Evolutionary conservation across 169 alveolate species (phyloP).

Genomic region (Sarcocystis neurona): DNA sequence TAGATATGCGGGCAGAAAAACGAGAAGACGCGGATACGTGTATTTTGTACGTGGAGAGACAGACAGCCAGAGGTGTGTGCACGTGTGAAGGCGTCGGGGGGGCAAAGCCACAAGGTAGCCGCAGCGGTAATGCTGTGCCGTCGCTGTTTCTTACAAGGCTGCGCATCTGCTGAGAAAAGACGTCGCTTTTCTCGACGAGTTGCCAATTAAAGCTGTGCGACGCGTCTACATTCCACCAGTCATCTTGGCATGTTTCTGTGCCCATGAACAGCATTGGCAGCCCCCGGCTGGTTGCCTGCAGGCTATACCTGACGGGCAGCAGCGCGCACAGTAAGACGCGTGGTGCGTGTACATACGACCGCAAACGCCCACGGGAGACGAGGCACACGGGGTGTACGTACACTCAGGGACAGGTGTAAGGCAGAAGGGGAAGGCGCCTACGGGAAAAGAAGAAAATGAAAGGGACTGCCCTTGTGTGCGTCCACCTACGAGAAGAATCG

Average conservation of each 20-base stretch:
- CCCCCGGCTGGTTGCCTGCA: conserved; percentile 64
- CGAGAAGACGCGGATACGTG: background rate
- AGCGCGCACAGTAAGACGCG: no score
- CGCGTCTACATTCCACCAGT: conserved; percentile 69
- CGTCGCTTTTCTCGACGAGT: conserved; percentile 55
- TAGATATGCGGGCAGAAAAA: background rate
- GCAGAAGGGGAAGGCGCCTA: no score
- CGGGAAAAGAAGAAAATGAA: no score
- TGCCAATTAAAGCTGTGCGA: conserved; percentile 61
- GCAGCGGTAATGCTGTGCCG: background rate
- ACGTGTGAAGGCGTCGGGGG: background rate
- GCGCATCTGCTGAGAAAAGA: conserved; percentile 61
- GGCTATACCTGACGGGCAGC: conserved; percentile 49
- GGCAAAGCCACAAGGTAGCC: background rate
- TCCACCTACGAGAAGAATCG: no score
- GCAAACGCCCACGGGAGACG: no score
- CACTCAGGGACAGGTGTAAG: no score
- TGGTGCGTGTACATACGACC: no score
- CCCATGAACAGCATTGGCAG: conserved; percentile 75
- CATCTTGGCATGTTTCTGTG: conserved; percentile 67
- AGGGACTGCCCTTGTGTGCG: no score
- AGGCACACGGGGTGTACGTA: no score
- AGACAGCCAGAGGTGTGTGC: background rate
- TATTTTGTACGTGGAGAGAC: background rate
- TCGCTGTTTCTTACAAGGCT: conserved; percentile 52